phyloP scores from a whole-genome alignment of 306 rosid genomes.

The Rubus parviflorus region DNA sequence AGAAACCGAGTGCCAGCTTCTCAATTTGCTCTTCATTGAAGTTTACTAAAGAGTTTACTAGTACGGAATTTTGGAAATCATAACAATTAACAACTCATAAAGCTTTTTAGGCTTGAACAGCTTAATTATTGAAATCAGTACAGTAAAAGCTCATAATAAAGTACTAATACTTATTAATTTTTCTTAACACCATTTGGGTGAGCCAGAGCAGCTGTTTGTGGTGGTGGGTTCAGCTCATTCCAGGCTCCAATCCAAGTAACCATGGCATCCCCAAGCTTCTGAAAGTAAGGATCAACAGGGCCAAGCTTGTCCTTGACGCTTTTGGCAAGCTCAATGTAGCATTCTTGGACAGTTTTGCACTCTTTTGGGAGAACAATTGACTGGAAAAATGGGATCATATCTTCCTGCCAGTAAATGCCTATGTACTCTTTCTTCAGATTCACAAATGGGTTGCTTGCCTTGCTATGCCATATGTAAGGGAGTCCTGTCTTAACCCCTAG shows the following conservation, averaged over 20 bases:
- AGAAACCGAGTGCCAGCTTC: neutral
- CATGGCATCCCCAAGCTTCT: conserved; percentile 67
- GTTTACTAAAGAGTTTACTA: neutral
- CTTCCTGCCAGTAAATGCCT: conserved; percentile 52
- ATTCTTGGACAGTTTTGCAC: conserved; percentile 38
- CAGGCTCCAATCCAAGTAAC: conserved; percentile 79
- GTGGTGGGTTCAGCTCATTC: conserved; percentile 65
- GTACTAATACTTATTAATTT: neutral
- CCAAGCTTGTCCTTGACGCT: conserved; percentile 44
- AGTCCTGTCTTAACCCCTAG: conserved; percentile 47
- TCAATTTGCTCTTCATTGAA: conserved; percentile 4
- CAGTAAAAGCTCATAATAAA: neutral
- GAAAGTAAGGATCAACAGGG: conserved; percentile 41
- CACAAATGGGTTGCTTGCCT: conserved; percentile 54
- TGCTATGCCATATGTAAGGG: conserved; percentile 54
- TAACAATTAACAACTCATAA: neutral
- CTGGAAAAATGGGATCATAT: conserved; percentile 46
- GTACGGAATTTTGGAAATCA: neutral
- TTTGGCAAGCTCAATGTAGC: conserved; percentile 50
- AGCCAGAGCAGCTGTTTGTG: neutral
- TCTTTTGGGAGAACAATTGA: conserved; percentile 35
- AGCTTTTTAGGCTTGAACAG: neutral
- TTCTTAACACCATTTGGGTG: neutral
- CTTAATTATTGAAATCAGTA: neutral
- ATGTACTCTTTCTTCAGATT: conserved; percentile 50